Evolutionary conservation across 495 filamentous ascomycete genomes (phyloP), one percentile per base, ranked within the genome.

Genomic region (Talaromyces ruber): DNA sequence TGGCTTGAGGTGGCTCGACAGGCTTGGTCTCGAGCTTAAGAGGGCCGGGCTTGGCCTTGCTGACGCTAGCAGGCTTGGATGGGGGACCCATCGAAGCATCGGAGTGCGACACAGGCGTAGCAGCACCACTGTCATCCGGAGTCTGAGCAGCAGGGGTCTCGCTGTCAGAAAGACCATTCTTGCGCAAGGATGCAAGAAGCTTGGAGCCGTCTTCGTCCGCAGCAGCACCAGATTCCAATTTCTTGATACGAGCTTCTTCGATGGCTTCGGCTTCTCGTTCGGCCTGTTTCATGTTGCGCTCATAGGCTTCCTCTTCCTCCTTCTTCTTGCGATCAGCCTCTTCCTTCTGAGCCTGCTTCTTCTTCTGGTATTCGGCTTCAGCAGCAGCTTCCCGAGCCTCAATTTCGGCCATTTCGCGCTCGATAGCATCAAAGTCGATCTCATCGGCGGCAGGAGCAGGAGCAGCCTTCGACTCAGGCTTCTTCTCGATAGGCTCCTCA

Each of bases 1-100:
- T 97, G 5, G 91, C 93, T 72, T 95, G 91, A 39, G 89, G 83
- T 51, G 94, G 88, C 75, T 98, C 94, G 21, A 93, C 85, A 45
- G 88, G 75, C 73, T 89, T 93, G 57, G 88, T 94, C 54, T 92
- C 87, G 57, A 96, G 79, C 74, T 95, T 96, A 64, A 96, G 84
- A 25, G 87, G 84, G 59, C 85, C 83, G 25, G 92, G 91, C 81
- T 93, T 93, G 66, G 79, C 72, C 39, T 76, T 84, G 66, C 85
- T 86, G 60, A 76, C 76, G 34, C 80, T 73, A 58, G 78, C 69
- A 2, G 79, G 65, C 75, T 86, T 88, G 11, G 76, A 72, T 39
- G 83, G 80, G 30, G 79, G 80, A 54, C 75, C 75, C 77, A 82
- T 83, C 7, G 82, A 79, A 61, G 73, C 74, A 64, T 85, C 79